Evolutionary conservation across 1,284 basidiomycete species (phyloP), one percentile per base, ranked within the genome.

Genomic region (Heimioporus retisporus): DNA sequence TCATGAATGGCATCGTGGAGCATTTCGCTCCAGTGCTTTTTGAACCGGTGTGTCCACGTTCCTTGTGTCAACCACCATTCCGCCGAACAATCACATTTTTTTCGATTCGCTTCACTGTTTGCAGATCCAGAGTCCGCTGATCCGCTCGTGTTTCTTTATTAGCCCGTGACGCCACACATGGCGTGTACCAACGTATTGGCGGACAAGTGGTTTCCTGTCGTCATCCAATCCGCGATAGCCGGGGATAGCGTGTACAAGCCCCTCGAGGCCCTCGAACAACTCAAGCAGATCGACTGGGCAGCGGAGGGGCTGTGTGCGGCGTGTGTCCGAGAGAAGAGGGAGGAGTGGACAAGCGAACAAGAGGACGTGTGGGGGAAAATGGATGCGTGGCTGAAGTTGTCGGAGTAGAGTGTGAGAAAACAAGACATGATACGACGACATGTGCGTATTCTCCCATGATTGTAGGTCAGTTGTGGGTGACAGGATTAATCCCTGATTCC

Each of bases 21-120:
- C 84, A 91, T 74, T 92, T 93, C 74, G 90, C 91, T 0, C 90
- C 92, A 2, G 82, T 89, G 55, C 80, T 93, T 4, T 93, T 93
- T 76, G 92, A 92, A 6, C 86, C 90, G 53, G 85, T 77, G 51
- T 50, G 77, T 35, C 35, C 35, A 35, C 35, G 35, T 35, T 10
- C 11, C 35, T 35, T 35, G 35, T 35, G 35, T 35, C 35, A 35
- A 35, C 35, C 35, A 35, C 35, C 35, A 35, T 35, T 35, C 35
- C 35, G 35, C 35, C 35, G 35, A 35, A 35, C 35, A 35, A 35
- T 35, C 35, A 35, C 35, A 35, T 10, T 8, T 35, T 35, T 35
- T 35, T 35, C 35, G 11, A 10, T 35, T 35, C 35, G 11, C 11
- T 35, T 35, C n/a, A 35, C 35, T 35, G 35, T 35, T 35, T 35